These are phyloP conservation scores for Cladophialophora carrionii DNA, from an alignment of 2,329 filamentous ascomycete genomes.

Conservation along the genomic window DNA sequence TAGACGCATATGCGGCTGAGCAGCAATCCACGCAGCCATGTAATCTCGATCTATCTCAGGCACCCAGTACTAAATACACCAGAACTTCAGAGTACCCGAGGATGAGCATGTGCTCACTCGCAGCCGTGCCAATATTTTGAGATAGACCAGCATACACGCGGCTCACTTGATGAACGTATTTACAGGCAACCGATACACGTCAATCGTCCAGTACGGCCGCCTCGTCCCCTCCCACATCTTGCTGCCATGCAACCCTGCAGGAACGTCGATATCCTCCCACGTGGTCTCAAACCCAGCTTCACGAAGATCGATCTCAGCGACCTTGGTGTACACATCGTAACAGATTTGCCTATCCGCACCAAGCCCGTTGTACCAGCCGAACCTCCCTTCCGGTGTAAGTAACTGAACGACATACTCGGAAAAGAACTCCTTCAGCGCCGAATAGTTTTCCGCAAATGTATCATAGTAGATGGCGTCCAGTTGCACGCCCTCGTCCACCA, in stretches of 20 bases:
- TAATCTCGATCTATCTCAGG: background rate
- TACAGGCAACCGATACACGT: slow-evolving; percentile 17
- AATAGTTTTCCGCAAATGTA: slow-evolving; percentile 18
- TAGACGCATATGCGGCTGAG: background rate
- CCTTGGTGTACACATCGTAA: slow-evolving; percentile 20
- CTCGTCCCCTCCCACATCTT: slow-evolving; percentile 18
- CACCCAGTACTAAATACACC: background rate
- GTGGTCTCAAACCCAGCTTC: slow-evolving; percentile 11
- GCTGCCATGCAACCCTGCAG: slow-evolving; percentile 6
- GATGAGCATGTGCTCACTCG: background rate
- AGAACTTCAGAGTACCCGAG: background rate
- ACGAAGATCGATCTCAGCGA: slow-evolving; percentile 14
- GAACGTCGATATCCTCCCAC: slow-evolving; percentile 17
- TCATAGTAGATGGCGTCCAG: slow-evolving; percentile 19
- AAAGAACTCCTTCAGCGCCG: slow-evolving; percentile 15
- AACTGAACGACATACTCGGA: slow-evolving; percentile 17
- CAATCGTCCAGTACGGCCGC: slow-evolving; percentile 19
- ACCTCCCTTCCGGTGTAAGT: slow-evolving; percentile 3
- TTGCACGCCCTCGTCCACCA: slow-evolving; percentile 10
- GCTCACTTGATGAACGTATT: slow-evolving; percentile 15
- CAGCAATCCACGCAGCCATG: background rate
- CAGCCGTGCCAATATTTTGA: no score
- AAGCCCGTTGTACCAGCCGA: slow-evolving; percentile 19
- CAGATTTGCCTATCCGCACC: slow-evolving; percentile 19
- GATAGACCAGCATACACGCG: background rate